Base-by-base conservation (phyloP, 2,329 filamentous ascomycete genomes). In the Cryphonectria radicalis region DNA sequence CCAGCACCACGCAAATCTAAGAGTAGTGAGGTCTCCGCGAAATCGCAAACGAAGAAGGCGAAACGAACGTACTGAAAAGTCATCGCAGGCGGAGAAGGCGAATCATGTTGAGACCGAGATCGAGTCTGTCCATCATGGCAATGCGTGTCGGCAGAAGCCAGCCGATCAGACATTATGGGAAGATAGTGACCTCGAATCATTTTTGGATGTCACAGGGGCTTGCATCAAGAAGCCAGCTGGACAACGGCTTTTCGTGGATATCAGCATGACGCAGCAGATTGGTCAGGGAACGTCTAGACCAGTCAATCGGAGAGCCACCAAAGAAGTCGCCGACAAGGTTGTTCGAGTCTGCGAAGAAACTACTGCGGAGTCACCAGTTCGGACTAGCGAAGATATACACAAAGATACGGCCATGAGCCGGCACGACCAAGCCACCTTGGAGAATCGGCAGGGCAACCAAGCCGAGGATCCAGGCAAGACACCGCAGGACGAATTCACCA, bases 181-280 rank as follows among this genome's bases (percentile, higher is more conserved):
- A 28, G 63, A 59, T 25, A 50, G 32, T 28, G 66, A 69, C 17
- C 63, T 71, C 10, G 71, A 67, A 17, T 46, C 28, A 6, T 66
- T 53, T 28, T 13, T 71, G 32, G 71, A 73, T 37, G 19, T 73
- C 50, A 71, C 69, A 14, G 57, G 40, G 35, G 57, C 42, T 22
- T 53, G 37, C 14, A 40, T 46, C 6, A 28, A 35, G 19, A 68
- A 67, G 22, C 57, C 63, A 19, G 28, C 55, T 25, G 50, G 69
- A n/a, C 71, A 66, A 35, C 22, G 25, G 2, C 53, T 73, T 8
- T 73, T 69, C 50, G 63, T 73, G 28, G 69, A 73, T 11, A 73
- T 73, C 40, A 59, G 32, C 1, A 19, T 57, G 63, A 65, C 63
- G 25, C 67, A 55, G n/a, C 57, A 22, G 14, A 25, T 50, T n/a